Conservation (phyloP, 192 early-diverging fungal species). For the Umbelopsis vinacea region DNA sequence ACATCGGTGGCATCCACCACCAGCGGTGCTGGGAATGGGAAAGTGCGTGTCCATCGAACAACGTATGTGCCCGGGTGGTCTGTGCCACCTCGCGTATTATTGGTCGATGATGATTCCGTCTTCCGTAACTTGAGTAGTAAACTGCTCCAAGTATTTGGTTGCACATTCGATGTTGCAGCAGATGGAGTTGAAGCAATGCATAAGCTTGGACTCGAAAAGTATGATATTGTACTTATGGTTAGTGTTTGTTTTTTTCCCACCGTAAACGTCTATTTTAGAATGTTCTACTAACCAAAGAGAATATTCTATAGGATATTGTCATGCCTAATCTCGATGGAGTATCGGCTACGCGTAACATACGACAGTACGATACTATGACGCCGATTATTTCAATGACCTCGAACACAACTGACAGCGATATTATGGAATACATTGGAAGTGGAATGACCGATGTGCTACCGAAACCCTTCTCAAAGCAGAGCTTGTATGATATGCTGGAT, state of each 20-base stretch:
- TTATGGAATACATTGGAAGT: constrained; percentile 61
- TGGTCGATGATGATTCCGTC: constrained; percentile 74
- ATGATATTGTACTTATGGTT: constrained; percentile 78
- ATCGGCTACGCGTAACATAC: constrained; percentile 68
- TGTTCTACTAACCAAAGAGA: background rate
- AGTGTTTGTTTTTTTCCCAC: background rate
- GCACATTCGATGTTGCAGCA: constrained; percentile 67
- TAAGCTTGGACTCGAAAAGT: constrained; percentile 61
- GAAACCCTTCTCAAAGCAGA: constrained; percentile 65
- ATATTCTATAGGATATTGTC: constrained; percentile 63
- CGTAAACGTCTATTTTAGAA: background rate
- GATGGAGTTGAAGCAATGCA: constrained; percentile 71
- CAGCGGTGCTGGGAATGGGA: constrained; percentile 22
- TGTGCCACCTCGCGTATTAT: constrained; percentile 58
- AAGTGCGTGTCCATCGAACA: constrained; percentile 31
- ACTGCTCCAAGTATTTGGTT: constrained; percentile 71
- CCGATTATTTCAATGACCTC: constrained; percentile 82
- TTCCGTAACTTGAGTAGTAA: constrained; percentile 54
- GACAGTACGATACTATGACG: constrained; percentile 67
- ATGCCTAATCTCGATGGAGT: constrained; percentile 77
- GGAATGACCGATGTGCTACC: constrained; percentile 78
- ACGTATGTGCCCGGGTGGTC: constrained; percentile 37
- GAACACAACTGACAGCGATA: constrained; percentile 64
- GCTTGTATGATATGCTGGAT: constrained; percentile 58
- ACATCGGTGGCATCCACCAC: background rate